Conservation (phyloP, 768 basidiomycete genomes). For the Lentinula sp. region DNA sequence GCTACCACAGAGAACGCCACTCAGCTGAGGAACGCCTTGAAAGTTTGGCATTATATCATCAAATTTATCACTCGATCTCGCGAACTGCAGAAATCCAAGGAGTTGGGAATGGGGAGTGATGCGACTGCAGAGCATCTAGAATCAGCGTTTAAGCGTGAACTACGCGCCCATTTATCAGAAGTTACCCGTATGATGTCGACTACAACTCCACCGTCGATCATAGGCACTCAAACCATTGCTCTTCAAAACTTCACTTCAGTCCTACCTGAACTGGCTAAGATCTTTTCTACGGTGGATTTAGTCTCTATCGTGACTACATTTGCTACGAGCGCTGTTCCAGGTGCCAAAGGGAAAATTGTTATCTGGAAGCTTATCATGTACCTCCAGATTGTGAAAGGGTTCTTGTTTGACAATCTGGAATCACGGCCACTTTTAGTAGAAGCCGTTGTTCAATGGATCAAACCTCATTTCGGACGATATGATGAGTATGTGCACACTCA, state of each 20-base stretch:
- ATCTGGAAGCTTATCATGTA: constrained; percentile 95
- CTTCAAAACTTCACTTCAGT: constrained; percentile 91
- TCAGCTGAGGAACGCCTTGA: constrained; percentile 79
- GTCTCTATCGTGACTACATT: constrained; percentile 85
- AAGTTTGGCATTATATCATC: constrained; percentile 97
- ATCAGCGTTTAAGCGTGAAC: constrained; percentile 75
- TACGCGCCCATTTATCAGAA: constrained; percentile 68
- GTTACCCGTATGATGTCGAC: constrained; percentile 88
- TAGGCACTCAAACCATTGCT: constrained; percentile 93
- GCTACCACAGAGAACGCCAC: constrained; percentile 68
- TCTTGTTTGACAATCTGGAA: constrained; percentile 78
- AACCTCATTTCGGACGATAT: constrained; percentile 88
- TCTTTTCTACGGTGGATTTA: constrained; percentile 77
- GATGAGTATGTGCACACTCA: constrained; percentile 71
- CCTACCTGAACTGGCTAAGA: constrained; percentile 78
- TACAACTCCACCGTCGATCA: constrained; percentile 74
- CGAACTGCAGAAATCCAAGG: constrained; percentile 80
- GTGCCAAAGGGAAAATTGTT: constrained; percentile 79
- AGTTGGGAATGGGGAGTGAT: constrained; percentile 71
- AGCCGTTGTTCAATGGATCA: constrained; percentile 88
- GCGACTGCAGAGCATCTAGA: constrained; percentile 86
- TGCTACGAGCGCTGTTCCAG: constrained; percentile 67
- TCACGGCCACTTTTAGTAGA: constrained; percentile 80
- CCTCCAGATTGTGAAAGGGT: constrained; percentile 83
- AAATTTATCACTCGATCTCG: constrained; percentile 89